Base-by-base conservation (phyloP, 805 yeast genomes). In the Yamadazyma akitaensis region DNA sequence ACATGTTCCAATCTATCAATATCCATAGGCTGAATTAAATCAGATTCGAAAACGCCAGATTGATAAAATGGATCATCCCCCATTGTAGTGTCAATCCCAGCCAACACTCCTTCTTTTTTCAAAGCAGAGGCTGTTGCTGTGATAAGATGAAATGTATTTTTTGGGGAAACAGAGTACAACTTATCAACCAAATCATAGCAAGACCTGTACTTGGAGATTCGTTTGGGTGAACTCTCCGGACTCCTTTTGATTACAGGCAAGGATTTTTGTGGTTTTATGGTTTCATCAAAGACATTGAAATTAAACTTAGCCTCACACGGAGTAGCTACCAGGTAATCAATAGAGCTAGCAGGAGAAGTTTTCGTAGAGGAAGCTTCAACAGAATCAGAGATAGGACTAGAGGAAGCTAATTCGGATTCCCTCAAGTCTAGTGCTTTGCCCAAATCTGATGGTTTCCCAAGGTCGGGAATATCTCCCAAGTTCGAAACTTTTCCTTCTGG, bases 121-220 rank as follows among this genome's bases (percentile, higher is more conserved):
- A 52, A 42, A n/a, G 64, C 64, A 30, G 53, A 50, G 4, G 64
- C 63, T 11, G 59, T 55, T 13, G 60, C 64, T 17, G 55, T 54
- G 40, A 64, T 58, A 36, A 67, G 54, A 51, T 70, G 68, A 43
- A 58, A 61, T 0, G 76, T 70, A 47, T 71, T 68, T 40, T 59
- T 67, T 0, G 76, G 76, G 2, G 73, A 68, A 5, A 71, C 68
- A 1, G 75, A 65, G 48, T 68, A 70, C 25, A 68, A 51, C 43
- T 61, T 63, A 40, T 70, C 74, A n/a, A 65, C 62, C 42, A 66
- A 46, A 16, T 57, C 53, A 36, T 55, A 55, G 43, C 61, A 57
- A 7, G 65, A 56, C 38, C 56, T 50, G 34, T 49, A 53, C 26
- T 55, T 52, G 17, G 41, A 46, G 18, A 53, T 28, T 8, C 44